phyloP scores from a whole-genome alignment of 2,329 filamentous ascomycete species.

The Epicoccum nigrum region DNA sequence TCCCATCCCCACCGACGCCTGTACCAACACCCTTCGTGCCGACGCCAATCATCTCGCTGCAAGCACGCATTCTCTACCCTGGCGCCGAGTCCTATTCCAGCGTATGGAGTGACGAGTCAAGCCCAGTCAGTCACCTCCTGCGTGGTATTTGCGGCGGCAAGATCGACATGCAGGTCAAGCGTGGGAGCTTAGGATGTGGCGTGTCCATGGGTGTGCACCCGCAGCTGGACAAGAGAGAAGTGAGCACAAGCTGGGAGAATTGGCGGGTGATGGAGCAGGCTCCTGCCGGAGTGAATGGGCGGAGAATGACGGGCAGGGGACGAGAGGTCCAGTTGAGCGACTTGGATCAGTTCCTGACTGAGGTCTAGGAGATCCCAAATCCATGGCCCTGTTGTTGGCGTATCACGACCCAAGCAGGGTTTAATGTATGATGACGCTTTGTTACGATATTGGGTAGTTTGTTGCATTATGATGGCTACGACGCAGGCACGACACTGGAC shows the following conservation, averaged over 20 bases:
- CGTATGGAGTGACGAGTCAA: constrained; percentile 48
- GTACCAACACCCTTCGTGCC: not conserved
- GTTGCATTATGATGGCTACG: constrained; percentile 17
- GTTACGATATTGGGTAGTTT: constrained; percentile 4
- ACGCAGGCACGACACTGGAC: constrained; percentile 5
- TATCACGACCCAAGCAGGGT: not conserved
- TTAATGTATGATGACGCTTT: not conserved
- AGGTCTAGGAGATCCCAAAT: constrained; percentile 1
- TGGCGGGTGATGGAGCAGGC: constrained; percentile 22
- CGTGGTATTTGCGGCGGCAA: constrained; percentile 46
- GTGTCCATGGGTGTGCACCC: constrained; percentile 21
- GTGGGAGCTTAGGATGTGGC: constrained; percentile 24
- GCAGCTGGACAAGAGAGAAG: constrained; percentile 23
- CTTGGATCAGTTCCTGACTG: constrained; percentile 15
- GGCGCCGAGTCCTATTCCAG: constrained; percentile 45
- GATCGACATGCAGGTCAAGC: constrained; percentile 37
- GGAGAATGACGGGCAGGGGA: constrained; percentile 1
- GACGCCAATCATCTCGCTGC: constrained; percentile 35
- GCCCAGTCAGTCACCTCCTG: constrained; percentile 46
- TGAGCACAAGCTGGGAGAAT: constrained; percentile 36
- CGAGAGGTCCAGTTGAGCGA: constrained; percentile 12
- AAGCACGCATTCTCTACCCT: constrained; percentile 50
- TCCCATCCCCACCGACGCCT: constrained; percentile 27
- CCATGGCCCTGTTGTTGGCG: not conserved
- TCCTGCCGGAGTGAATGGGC: not conserved